Evolutionary conservation across 768 basidiomycete genomes (phyloP).

Genomic region (Piloderma croceum): DNA sequence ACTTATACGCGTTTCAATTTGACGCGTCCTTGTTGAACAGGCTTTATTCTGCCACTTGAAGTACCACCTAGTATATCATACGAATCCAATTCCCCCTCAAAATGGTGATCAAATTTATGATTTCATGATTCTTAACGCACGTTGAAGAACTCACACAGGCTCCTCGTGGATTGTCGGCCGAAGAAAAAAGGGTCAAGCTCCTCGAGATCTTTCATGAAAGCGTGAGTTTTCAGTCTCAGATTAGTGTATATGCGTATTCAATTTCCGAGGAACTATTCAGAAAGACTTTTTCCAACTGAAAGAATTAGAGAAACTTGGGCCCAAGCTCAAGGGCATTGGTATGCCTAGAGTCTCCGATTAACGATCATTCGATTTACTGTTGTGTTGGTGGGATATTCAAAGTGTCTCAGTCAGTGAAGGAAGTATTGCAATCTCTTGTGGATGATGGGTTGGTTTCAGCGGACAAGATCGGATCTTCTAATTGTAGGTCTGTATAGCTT

Average conservation of each 20-base stretch:
- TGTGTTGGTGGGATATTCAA: background rate
- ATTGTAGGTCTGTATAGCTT: constrained; percentile 53
- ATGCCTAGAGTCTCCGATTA: constrained; percentile 7
- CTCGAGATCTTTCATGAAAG: constrained; percentile 93
- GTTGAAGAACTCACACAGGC: no score
- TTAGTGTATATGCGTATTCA: background rate
- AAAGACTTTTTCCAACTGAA: constrained; percentile 90
- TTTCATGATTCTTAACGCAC: no score
- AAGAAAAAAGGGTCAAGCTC: constrained; percentile 86
- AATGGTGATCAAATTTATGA: no score
- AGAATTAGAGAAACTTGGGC: constrained; percentile 85
- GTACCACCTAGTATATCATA: no score
- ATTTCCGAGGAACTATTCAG: constrained; percentile 32
- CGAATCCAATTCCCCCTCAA: no score
- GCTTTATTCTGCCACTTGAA: no score
- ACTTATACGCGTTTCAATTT: no score
- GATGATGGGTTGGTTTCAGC: constrained; percentile 81
- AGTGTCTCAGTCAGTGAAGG: constrained; percentile 92
- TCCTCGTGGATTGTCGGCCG: constrained; percentile 78
- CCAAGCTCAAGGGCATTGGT: constrained; percentile 92
- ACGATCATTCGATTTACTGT: no score
- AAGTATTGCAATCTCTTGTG: constrained; percentile 81
- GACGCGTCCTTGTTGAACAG: no score
- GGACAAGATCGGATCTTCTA: constrained; percentile 93
- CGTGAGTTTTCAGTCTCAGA: constrained; percentile 34